A percentile compares a stretch with the other conserved stretches of the same genome.
These are phyloP conservation scores for Termitomyces sp. DNA, from an alignment of 768 basidiomycete species.

Conservation along the genomic window DNA sequence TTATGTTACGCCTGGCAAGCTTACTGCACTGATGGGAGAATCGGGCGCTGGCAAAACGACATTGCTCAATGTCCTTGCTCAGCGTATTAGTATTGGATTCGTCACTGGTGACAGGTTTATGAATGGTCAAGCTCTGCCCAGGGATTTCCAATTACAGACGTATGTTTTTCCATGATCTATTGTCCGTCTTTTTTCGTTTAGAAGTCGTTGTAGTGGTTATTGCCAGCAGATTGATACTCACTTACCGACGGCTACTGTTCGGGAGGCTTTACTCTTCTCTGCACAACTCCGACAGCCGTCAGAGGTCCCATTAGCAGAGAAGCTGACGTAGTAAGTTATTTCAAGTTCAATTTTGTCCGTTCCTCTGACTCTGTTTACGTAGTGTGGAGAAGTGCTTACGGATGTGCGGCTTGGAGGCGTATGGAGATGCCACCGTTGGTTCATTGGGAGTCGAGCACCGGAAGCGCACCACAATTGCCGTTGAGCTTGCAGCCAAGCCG, in stretches of 20 bases:
- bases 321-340: slow-evolving; percentile 67
- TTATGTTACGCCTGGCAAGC: slow-evolving; percentile 70
- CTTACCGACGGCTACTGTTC: slow-evolving; percentile 68
- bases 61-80: slow-evolving; percentile 41
- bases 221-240: slow-evolving; percentile 87
- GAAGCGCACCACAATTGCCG: slow-evolving; percentile 84
- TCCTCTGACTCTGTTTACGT: neutral
- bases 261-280: slow-evolving; percentile 78
- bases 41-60: slow-evolving; percentile 37
- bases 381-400: slow-evolving; percentile 16
- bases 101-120: slow-evolving; percentile 38
- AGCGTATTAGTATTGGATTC: slow-evolving; percentile 32
- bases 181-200: neutral
- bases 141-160: slow-evolving; percentile 50
- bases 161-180: slow-evolving; percentile 14
- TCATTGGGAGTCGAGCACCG: slow-evolving; percentile 67
- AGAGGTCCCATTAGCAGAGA: slow-evolving; percentile 63
- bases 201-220: slow-evolving; percentile 45
- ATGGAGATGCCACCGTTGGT: slow-evolving; percentile 67
- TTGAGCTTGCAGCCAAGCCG: slow-evolving; percentile 86
- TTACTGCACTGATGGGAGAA: slow-evolving; percentile 65
- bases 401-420: slow-evolving; percentile 65
- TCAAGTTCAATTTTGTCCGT: neutral
- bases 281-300: slow-evolving; percentile 76
- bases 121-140: slow-evolving; percentile 36